These are phyloP conservation scores for Yamadazyma tumulicola DNA, from an alignment of 805 yeast species.

Conservation along the genomic window DNA sequence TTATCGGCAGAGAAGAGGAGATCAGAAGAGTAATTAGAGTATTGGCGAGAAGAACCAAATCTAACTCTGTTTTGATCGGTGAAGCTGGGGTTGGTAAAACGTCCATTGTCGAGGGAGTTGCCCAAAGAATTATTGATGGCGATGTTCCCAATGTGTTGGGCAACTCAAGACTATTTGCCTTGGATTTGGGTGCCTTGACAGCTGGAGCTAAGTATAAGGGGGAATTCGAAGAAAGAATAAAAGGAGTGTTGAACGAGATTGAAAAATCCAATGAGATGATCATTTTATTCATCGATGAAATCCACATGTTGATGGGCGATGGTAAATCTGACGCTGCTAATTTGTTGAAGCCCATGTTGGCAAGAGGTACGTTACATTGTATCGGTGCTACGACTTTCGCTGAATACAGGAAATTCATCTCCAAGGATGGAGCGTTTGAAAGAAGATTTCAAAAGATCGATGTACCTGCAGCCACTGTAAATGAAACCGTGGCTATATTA, in stretches of 20 bases:
- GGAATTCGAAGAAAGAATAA: constrained; percentile 96
- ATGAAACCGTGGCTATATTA: constrained; percentile 91
- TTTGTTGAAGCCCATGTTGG: constrained; percentile 92
- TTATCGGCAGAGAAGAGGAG: constrained; percentile 98
- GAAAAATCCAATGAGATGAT: constrained; percentile 84
- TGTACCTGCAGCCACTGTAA: constrained; percentile 87
- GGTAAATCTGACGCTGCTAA: constrained; percentile 98
- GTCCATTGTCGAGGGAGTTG: constrained; percentile 96
- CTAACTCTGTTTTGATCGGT: constrained; percentile 95
- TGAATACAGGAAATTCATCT: constrained; percentile 88
- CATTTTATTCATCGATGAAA: constrained; percentile 92
- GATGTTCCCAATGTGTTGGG: constrained; percentile 91
- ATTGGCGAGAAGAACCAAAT: constrained; percentile 93
- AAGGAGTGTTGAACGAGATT: constrained; percentile 92
- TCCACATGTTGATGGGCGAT: constrained; percentile 99
- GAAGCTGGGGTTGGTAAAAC: constrained; percentile 99
- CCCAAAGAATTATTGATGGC: constrained; percentile 92
- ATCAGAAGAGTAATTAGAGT: constrained; percentile 93
- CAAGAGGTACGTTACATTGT: constrained; percentile 94
- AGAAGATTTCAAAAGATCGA: constrained; percentile 97
- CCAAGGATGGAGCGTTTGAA: constrained; percentile 98
- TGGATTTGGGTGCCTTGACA: constrained; percentile 93
- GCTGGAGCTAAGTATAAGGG: constrained; percentile 99
- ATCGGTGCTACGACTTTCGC: constrained; percentile 97
- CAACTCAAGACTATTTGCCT: constrained; percentile 75